Evolutionary conservation across 2,329 filamentous ascomycete genomes (phyloP).

Genomic region (Tolypocladium inflatum): DNA sequence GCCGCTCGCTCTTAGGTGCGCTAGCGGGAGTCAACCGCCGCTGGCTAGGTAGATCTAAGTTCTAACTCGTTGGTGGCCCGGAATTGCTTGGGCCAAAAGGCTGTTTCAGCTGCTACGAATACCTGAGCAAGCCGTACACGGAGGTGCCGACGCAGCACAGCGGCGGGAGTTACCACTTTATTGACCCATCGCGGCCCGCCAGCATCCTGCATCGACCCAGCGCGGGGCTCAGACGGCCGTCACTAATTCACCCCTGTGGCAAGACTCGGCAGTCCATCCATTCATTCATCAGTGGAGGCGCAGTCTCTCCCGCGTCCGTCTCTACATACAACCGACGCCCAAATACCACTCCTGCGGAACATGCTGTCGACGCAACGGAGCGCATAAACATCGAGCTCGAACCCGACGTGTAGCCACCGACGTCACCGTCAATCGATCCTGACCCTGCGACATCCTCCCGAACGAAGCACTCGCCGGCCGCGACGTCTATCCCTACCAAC

Average conservation of each 20-base stretch:
- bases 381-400: neutral
- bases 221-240: neutral
- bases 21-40: neutral
- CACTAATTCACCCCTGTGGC: neutral
- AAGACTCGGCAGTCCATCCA: neutral
- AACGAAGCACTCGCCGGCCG: neutral
- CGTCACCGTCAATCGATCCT: neutral
- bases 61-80: neutral
- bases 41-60: neutral
- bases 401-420: neutral
- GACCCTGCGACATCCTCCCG: neutral
- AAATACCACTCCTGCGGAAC: neutral
- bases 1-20: neutral
- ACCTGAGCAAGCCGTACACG: neutral
- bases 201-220: neutral
- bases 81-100: neutral
- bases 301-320: neutral
- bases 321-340: neutral
- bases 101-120: neutral
- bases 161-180: neutral
- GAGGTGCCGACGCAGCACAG: neutral
- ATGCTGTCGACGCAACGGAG: neutral
- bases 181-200: neutral
- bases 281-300: neutral
- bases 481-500: neutral